Conservation (phyloP, 495 filamentous ascomycete genomes). For the Talaromyces ruber region DNA sequence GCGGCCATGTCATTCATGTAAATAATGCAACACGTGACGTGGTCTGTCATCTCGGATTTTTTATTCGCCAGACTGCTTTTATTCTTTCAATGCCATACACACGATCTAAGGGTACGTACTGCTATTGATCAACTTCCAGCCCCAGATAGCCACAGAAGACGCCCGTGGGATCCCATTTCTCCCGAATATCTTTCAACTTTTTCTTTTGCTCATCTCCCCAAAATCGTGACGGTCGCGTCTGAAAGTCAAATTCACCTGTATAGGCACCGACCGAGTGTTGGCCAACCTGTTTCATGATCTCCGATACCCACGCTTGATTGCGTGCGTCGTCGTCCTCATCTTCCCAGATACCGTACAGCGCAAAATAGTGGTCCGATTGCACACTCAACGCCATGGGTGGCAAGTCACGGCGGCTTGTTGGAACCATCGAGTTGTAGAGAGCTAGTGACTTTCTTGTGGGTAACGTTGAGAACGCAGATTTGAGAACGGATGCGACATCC, state of each 20-base stretch:
- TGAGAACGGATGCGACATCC: conserved; percentile 31
- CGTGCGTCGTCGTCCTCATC: conserved; percentile 28
- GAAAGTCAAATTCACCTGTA: conserved; percentile 45
- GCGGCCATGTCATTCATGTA: neutral
- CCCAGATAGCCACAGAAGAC: conserved; percentile 35
- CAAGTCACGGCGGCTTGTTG: conserved; percentile 24
- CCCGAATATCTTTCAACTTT: conserved; percentile 26
- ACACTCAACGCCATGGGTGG: conserved; percentile 43
- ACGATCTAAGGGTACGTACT: too few species aligned
- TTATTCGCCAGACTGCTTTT: neutral
- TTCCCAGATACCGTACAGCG: conserved; percentile 43
- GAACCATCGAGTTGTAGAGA: conserved; percentile 42
- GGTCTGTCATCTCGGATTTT: neutral
- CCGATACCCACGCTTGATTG: conserved; percentile 30
- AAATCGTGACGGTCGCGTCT: conserved; percentile 30
- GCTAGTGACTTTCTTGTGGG: conserved; percentile 29
- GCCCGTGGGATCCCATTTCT: conserved; percentile 36
- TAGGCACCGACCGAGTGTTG: conserved; percentile 34
- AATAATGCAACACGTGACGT: neutral
- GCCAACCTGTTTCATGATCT: conserved; percentile 29
- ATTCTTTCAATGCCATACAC: too few species aligned
- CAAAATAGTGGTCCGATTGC: conserved; percentile 47
- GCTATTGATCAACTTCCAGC: conserved; percentile 16
- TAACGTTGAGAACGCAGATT: conserved; percentile 34
- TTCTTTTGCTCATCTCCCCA: conserved; percentile 29